Evolutionary conservation across 805 yeast genomes (phyloP).

Genomic region (Yamadazyma ubonensis): DNA sequence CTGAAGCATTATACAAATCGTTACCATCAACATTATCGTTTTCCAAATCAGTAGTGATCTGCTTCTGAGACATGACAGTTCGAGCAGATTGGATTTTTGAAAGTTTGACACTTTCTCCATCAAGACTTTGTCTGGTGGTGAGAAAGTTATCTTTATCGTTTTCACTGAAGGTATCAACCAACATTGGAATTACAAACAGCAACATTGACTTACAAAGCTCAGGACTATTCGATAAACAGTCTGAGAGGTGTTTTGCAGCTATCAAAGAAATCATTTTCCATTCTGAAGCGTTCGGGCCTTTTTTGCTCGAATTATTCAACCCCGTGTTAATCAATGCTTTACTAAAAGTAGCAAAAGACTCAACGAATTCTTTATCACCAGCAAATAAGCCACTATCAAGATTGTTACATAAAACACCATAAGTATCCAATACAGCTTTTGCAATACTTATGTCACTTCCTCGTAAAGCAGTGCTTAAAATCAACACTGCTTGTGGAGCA

Average conservation of each 20-base stretch:
- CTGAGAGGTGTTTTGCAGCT: constrained; percentile 39
- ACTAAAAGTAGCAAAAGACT: constrained; percentile 39
- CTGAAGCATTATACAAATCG: constrained; percentile 47
- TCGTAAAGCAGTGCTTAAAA: constrained; percentile 51
- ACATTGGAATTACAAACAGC: constrained; percentile 34
- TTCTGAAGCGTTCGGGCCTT: constrained; percentile 35
- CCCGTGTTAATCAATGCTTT: constrained; percentile 20
- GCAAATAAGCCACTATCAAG: constrained; percentile 63
- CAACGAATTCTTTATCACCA: constrained; percentile 61
- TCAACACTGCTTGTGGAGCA: constrained; percentile 64
- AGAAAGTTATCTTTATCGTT: constrained; percentile 21
- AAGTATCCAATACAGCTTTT: constrained; percentile 51
- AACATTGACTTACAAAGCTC: constrained; percentile 29
- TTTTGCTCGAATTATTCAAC: constrained; percentile 6
- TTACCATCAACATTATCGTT: constrained; percentile 34
- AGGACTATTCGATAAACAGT: constrained; percentile 35
- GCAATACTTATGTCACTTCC: constrained; percentile 63
- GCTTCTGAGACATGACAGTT: constrained; percentile 16
- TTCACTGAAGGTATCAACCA: constrained; percentile 33
- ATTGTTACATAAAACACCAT: constrained; percentile 41
- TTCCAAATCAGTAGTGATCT: constrained; percentile 29
- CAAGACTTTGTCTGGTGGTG: constrained; percentile 24
- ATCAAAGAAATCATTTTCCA: constrained; percentile 47
- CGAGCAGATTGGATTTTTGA: constrained; percentile 28
- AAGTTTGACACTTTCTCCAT: constrained; percentile 29